Evolutionary conservation across 495 filamentous ascomycete genomes (phyloP).

Genomic region (Choiromyces venosus): DNA sequence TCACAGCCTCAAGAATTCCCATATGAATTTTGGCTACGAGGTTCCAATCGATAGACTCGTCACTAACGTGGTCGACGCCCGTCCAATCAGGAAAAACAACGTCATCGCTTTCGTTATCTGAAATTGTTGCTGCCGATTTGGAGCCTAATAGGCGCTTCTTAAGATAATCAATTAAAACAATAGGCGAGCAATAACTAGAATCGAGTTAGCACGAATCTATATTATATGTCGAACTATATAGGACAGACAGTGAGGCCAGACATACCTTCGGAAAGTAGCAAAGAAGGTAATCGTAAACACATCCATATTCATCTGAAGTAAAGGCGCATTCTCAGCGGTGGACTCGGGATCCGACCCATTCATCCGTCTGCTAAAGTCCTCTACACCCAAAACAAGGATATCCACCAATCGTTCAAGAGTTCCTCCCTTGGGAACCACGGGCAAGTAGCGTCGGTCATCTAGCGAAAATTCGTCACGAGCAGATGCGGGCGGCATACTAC

Average conservation of each 20-base stretch:
- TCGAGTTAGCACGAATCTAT: slow-evolving; percentile 10
- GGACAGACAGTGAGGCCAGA: background rate
- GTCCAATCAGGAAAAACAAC: slow-evolving; percentile 44
- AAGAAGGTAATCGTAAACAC: slow-evolving; percentile 44
- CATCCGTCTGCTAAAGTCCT: slow-evolving; percentile 44
- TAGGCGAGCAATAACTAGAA: slow-evolving; percentile 41
- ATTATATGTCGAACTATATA: background rate
- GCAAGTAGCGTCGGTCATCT: slow-evolving; percentile 20
- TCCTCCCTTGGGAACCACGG: slow-evolving; percentile 42
- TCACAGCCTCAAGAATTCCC: slow-evolving; percentile 42
- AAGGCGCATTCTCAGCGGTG: slow-evolving; percentile 24
- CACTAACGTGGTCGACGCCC: slow-evolving; percentile 38
- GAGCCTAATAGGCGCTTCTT: slow-evolving; percentile 43
- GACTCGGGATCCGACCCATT: slow-evolving; percentile 29
- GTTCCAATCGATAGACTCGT: slow-evolving; percentile 41
- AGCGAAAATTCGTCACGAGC: slow-evolving; percentile 29
- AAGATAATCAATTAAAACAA: slow-evolving; percentile 42
- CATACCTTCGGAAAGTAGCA: slow-evolving; percentile 43
- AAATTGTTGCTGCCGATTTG: slow-evolving; percentile 41
- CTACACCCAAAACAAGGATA: slow-evolving; percentile 43
- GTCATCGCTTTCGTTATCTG: slow-evolving; percentile 42
- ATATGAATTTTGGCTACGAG: slow-evolving; percentile 43
- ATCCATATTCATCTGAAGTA: slow-evolving; percentile 43
- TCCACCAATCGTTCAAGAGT: slow-evolving; percentile 44
- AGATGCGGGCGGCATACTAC: slow-evolving; percentile 29